Base-by-base conservation (phyloP, 2,329 filamentous ascomycete species). In the Ophiosphaerella herpotricha region DNA sequence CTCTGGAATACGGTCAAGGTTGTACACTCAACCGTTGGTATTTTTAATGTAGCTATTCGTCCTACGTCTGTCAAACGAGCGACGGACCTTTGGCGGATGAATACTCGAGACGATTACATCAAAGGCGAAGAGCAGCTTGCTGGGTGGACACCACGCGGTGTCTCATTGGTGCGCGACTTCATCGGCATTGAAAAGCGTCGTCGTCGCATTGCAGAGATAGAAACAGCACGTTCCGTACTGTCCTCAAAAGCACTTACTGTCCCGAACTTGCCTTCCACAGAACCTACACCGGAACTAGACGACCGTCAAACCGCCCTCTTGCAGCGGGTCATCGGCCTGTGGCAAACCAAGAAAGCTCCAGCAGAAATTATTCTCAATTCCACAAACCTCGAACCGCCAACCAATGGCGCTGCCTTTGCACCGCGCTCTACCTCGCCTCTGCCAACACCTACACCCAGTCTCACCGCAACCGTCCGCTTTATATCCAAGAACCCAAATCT, bases 31-130 rank as follows among this genome's bases (percentile, higher is more conserved):
- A 90, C 88, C 0, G 90, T 90, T 16, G 86, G 85, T 38, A 90
- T 96, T 50, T 99, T 96, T 74, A 91, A 90, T 1, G 78, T 97
- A 42, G 86, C 86, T 5, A 87, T 97, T 73, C 87, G 91, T 26
- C 94, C 94, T 0, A 87, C 90, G 7, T 91, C 91, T 2, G 91
- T 96, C 43, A 97, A 97, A 74, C 85, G 90, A 39, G 90, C 91
- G 0, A 91, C 91, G 3, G 94, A 99, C 70, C 80, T 99, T 11
- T 99, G 94, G 94, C 85, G 94, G 46, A 91, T 97, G 85, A 95
- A 91, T 72, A 97, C 92, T 13, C 87, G 90, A 52, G 89, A 96
- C 64, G 91, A 96, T 71, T 97, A 97, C 68, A 90, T 99, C 63
- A 97, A 96, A 72, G 94, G 94, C 47, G 92, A 99, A 74, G 94